These are phyloP conservation scores for Luffa acutangula DNA, from an alignment of 306 rosid species.

Conservation along the genomic window DNA sequence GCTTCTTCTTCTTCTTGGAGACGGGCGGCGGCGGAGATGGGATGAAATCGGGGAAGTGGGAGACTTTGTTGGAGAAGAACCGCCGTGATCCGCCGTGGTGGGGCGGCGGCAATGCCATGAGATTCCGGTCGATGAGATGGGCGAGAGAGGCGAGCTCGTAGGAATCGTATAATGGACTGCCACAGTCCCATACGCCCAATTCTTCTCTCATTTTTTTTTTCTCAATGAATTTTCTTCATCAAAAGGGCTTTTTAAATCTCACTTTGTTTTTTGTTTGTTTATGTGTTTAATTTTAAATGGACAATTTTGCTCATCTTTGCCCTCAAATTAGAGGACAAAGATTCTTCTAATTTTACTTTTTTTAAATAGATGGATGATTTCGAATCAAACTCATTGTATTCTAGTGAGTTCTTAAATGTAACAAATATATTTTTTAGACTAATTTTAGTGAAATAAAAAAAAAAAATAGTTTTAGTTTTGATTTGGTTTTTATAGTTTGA, in stretches of 20 bases:
- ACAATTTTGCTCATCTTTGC: background rate
- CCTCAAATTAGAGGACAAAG: background rate
- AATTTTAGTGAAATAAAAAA: too few relatives aligned
- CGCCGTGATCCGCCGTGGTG: constrained; percentile 30
- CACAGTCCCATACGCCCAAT: constrained; percentile 69
- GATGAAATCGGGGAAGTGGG: background rate
- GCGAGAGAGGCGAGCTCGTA: constrained; percentile 47
- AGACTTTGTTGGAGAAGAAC: constrained; percentile 13
- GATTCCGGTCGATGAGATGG: constrained; percentile 59
- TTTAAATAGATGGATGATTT: background rate
- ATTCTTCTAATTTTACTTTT: background rate
- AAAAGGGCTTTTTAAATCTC: background rate
- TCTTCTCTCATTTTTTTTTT: background rate
- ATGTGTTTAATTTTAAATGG: background rate
- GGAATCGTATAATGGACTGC: constrained; percentile 75
- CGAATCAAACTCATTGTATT: background rate
- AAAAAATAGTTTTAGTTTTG: too few relatives aligned
- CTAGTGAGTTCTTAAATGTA: background rate
- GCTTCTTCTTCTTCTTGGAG: background rate
- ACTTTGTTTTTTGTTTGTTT: background rate
- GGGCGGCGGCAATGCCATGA: constrained; percentile 36
- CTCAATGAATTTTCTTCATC: background rate
- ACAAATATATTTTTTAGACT: background rate
- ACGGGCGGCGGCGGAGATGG: background rate
- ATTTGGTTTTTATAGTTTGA: too few relatives aligned